phyloP scores from a whole-genome alignment of 129 eudicot species.

The Helichrysum umbraculigerum region DNA sequence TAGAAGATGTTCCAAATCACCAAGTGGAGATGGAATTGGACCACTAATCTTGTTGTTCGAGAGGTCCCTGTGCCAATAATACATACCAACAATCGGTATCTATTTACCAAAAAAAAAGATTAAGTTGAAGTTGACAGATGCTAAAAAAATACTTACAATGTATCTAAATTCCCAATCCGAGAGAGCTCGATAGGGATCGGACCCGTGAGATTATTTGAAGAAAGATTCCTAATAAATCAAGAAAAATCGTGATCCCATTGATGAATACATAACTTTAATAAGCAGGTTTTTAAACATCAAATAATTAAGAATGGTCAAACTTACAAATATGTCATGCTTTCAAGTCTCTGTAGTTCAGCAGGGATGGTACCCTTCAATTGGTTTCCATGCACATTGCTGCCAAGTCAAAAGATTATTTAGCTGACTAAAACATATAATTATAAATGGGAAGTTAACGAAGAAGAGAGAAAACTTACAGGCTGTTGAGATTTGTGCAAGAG shows the following conservation, averaged over 20 bases:
- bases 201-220: slow-evolving; percentile 73
- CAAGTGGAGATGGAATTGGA: slow-evolving; percentile 81
- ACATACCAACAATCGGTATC: not conserved
- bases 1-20: slow-evolving; percentile 96
- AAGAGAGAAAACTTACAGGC: slow-evolving; percentile 60
- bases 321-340: slow-evolving; percentile 99
- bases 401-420: slow-evolving; percentile 3
- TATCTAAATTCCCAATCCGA: slow-evolving; percentile 90
- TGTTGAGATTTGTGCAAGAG: slow-evolving; percentile 93
- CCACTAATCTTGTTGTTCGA: slow-evolving; percentile 84
- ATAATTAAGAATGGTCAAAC: slow-evolving; percentile 29
- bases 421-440: not conserved
- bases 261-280: not conserved
- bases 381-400: slow-evolving; percentile 84
- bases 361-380: slow-evolving; percentile 86
- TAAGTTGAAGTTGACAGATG: not conserved
- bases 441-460: not conserved
- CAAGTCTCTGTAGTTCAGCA: slow-evolving; percentile 69
- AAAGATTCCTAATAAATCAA: slow-evolving; percentile 63
- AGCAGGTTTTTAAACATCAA: not conserved
- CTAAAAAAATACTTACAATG: slow-evolving; percentile 56
- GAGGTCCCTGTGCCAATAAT: slow-evolving; percentile 59
- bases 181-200: slow-evolving; percentile 95
- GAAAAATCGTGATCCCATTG: not conserved
- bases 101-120: not conserved